Evolutionary conservation across 352 stramenopile genomes (phyloP), one percentile per base, ranked within the genome.

Genomic region (Blastocystis hominis): DNA sequence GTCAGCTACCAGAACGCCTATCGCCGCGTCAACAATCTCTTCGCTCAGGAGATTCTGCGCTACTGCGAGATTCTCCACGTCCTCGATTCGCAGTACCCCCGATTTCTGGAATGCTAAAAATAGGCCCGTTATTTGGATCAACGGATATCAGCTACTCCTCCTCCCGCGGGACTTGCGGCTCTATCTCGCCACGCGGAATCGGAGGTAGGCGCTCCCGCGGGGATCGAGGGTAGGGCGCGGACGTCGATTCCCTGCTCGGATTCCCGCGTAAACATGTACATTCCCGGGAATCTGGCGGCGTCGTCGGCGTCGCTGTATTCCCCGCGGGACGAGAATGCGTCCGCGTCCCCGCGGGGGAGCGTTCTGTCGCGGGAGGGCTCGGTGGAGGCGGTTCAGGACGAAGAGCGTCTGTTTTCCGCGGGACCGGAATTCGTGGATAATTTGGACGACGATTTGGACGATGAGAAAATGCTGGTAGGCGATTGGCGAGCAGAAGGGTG

Each of bases 111-210:
- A 7, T 50, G 62, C 44, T 13, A 72, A 15, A 61, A 47, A 61
- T 79, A 79, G 69, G 17, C 53, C 77, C n/a, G 70, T 78, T 69
- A 87, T 87, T 30, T 87, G 77, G 77, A 56, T 87, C 47, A 87
- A 87, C 34, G 77, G 77, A 30, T 87, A 87, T 42, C 77, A 87
- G 20, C 24, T 87, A 7, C 63, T 87, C 42, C 61, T 87, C 3
- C 66, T 87, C 17, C 77, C 77, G 20, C 77, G 77, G 34, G 77
- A 87, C 34, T 42, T 87, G 24, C 54, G 77, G 17, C 46, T 87
- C 20, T 87, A 84, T 40, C 30, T 84, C 20, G 72, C 50, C n/a
- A 84, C 59, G 24, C 36, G 59, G 55, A 69, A 64, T 13, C 72
- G 36, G 20, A 66, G 30, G 72, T 68, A 47, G 34, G 50, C n/a